These are phyloP conservation scores for Termitomyces sp. DNA, from an alignment of 1,284 basidiomycete species.

Conservation along the genomic window DNA sequence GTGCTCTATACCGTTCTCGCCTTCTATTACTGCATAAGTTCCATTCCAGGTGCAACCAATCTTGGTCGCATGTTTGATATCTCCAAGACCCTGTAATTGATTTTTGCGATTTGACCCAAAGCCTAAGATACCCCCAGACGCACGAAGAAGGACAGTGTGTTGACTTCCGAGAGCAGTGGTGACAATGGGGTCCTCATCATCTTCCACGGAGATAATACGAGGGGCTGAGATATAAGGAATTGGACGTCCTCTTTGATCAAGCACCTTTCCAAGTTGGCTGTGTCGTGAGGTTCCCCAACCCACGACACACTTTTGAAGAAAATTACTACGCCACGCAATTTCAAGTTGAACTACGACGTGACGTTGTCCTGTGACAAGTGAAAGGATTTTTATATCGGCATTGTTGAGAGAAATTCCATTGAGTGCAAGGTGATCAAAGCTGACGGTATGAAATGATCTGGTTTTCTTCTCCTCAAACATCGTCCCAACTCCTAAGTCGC, in stretches of 20 bases:
- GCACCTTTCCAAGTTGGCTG: conserved; percentile 61
- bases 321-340: conserved; percentile 19
- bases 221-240: conserved; percentile 31
- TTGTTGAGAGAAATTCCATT: conserved; percentile 19
- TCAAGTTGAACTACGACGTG: conserved; percentile 55
- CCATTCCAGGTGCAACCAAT: conserved; percentile 81
- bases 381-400: conserved; percentile 28
- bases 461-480: conserved; percentile 13
- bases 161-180: conserved; percentile 59
- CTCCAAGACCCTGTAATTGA: conserved; percentile 50
- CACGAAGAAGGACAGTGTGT: conserved; percentile 58
- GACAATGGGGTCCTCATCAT: conserved; percentile 26
- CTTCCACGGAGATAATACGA: conserved; percentile 24
- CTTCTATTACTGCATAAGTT: conserved; percentile 49
- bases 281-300: conserved; percentile 86
- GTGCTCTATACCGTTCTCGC: conserved; percentile 17
- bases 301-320: conserved; percentile 34
- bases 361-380: conserved; percentile 64
- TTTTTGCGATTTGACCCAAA: conserved; percentile 68
- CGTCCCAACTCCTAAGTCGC: conserved; percentile 61
- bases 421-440: conserved; percentile 34
- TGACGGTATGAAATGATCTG: conserved; percentile 35
- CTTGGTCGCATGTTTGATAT: conserved; percentile 21
- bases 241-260: conserved; percentile 19
- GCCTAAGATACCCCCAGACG: conserved; percentile 42